Base-by-base conservation (phyloP, 768 basidiomycete genomes). In the Mycena vulgaris region DNA sequence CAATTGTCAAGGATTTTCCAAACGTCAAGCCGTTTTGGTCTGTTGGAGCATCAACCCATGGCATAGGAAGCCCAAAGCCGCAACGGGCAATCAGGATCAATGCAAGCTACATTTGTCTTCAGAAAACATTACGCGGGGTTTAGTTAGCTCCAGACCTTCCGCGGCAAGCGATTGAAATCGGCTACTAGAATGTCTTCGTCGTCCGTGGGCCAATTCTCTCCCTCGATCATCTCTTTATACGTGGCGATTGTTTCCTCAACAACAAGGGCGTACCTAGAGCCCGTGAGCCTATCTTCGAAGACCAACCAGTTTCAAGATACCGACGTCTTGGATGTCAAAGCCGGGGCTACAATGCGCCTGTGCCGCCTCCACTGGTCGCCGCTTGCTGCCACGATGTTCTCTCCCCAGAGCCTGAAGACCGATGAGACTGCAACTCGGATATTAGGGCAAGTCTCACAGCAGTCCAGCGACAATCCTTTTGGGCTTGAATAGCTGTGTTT, bases 11-110 rank as follows among this genome's bases (percentile, higher is more conserved):
- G 7, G 63, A 64, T 35, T 64, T 23, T 10, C 40, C 52, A 47
- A 64, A 64, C 6, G 63, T 42, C 21, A 64, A 8, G 30, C 45
- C 40, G 25, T 56, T 56, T 28, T 64, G 4, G 8, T 51, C 39
- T 31, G 63, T 25, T 16, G 52, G 31, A 21, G 63, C 28, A 31
- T 63, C 63, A 2, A 55, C 52, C 63, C 63, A 63, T 39, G 63
- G 63, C 52, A 63, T 52, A 19, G 37, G 39, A 19, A 63, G 25
- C 8, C 63, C 63, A 33, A 63, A 63, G 8, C 63, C 63, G 28
- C 63, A 63, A 9, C 52, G 63, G 23, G 63, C 51, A 55, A 63
- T 63, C 21, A 63, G n/a, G 14, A 40, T 63, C 28, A 63, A 33
- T 6, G 63, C 63, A 23, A 63, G 51, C 63, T 63, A 28, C 25